Conservation (phyloP, 2,329 filamentous ascomycete species). For the Elsinoe perseae region DNA sequence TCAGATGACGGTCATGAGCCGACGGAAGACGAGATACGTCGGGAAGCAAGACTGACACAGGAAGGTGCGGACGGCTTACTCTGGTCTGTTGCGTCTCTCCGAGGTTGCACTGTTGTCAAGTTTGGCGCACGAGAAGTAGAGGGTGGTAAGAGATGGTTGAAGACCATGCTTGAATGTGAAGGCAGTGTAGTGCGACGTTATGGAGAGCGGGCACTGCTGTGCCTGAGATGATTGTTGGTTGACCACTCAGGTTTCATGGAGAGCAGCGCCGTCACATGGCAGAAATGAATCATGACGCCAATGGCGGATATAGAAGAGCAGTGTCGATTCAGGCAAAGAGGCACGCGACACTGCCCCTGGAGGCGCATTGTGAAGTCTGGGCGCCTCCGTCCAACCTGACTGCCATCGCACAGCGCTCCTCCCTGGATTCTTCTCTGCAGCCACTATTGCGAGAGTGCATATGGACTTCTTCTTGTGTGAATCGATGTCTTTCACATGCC, state of each 20-base stretch:
- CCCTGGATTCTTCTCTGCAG: too few relatives aligned
- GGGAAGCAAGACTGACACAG: slow-evolving; percentile 46
- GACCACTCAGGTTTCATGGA: too few relatives aligned
- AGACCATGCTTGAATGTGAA: slow-evolving; percentile 64
- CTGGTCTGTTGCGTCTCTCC: slow-evolving; percentile 74
- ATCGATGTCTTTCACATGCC: too few relatives aligned
- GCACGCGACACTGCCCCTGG: background rate
- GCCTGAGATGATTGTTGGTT: slow-evolving; percentile 49
- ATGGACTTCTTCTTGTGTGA: too few relatives aligned
- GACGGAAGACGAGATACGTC: slow-evolving; percentile 36
- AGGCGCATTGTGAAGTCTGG: background rate
- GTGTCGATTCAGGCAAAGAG: background rate
- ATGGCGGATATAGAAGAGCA: background rate
- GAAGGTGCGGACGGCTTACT: slow-evolving; percentile 57
- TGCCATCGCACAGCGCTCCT: too few relatives aligned
- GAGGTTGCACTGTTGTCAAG: slow-evolving; percentile 83
- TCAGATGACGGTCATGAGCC: slow-evolving; percentile 33
- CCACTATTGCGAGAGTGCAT: too few relatives aligned
- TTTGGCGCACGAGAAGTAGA: slow-evolving; percentile 79
- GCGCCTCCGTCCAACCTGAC: too few relatives aligned
- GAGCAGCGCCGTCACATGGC: too few relatives aligned
- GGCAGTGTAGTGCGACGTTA: slow-evolving; percentile 64
- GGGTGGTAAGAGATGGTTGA: slow-evolving; percentile 71
- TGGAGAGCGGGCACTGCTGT: slow-evolving; percentile 74
- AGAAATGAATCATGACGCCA: too few relatives aligned